Conservation (phyloP, 1,284 basidiomycete species). For the Ustilago cynodontis region DNA sequence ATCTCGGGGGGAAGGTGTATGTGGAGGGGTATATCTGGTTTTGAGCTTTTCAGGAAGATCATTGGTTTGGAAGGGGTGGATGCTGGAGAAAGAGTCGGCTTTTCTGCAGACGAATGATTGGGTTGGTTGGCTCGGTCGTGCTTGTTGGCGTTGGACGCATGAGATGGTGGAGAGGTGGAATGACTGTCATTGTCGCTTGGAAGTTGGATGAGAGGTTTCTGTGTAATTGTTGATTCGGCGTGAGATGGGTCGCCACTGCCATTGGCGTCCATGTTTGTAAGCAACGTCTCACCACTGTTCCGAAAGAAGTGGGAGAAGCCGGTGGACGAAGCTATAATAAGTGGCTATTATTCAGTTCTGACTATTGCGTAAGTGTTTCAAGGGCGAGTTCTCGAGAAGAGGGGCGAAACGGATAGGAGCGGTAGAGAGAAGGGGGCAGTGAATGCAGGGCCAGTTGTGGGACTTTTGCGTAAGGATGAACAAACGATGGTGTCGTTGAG, state of each 20-base stretch:
- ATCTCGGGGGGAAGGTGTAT: constrained; percentile 26
- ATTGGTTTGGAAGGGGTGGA: constrained; percentile 12
- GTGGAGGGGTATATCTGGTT: constrained; percentile 26
- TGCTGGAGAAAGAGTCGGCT: neutral
- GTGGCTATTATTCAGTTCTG: too few relatives aligned
- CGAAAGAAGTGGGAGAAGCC: neutral
- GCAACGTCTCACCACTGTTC: neutral
- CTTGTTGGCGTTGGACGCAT: neutral
- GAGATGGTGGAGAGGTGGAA: neutral
- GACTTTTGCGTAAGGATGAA: too few relatives aligned
- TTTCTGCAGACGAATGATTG: neutral
- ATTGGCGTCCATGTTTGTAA: neutral
- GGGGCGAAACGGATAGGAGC: too few relatives aligned
- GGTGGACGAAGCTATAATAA: too few relatives aligned
- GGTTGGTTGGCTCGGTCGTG: neutral
- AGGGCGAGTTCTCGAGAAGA: too few relatives aligned
- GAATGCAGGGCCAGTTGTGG: too few relatives aligned
- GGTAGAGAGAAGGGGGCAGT: too few relatives aligned
- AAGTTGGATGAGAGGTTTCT: constrained; percentile 6
- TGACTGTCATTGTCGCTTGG: neutral
- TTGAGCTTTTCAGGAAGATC: constrained; percentile 30
- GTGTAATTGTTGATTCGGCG: neutral
- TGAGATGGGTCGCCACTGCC: neutral
- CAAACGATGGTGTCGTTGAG: too few relatives aligned
- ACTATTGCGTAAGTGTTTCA: too few relatives aligned